Evolutionary conservation across 2,329 filamentous ascomycete species (phyloP), one percentile per base, ranked within the genome.

Genomic region (Elsinoe batatas): DNA sequence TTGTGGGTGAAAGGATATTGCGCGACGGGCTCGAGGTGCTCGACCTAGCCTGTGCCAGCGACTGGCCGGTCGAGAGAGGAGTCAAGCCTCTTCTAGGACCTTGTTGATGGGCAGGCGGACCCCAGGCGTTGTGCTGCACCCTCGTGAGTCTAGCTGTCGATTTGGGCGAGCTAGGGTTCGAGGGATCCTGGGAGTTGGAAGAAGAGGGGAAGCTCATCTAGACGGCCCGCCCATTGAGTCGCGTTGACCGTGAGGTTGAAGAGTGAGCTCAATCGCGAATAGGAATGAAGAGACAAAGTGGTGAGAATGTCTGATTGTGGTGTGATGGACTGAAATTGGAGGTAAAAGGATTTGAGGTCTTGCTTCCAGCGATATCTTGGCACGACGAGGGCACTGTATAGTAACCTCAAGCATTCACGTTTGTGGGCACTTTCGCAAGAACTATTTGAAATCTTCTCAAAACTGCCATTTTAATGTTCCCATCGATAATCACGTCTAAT

Each of bases 61-160:
- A 57, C 63, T 74, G 73, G 58, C 71, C 74, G 62, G 76, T 80
- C 63, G 79, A 76, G 64, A 82, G 77, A 67, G 80, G 79, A 64
- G 80, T 75, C 67, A 79, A 71, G 64, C 75, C 74, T 70, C 79
- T 77, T 66, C 79, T 78, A 68, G 75, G 71, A 69, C 69, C 74
- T 64, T 77, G 74, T 67, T 77, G 76, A 67, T 76, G 76, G 68
- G 73, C 72, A 66, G 76, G 72, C 67, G 74, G 71, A 72, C 76
- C 77, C 79, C 79, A 81, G 68, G 76, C 72, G 69, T 76, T 75
- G 73, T 78, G 75, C 72, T 79, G 74, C 69, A 74, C 68, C 59
- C 62, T 62, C 53, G 70, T 68, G 72, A 69, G 72, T 72, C 71
- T 69, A 69, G 69, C 58, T 43, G 61, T 35, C 49, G 58, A 47